Base-by-base conservation (phyloP, 2,329 filamentous ascomycete species). In the Helminthosporium solani region DNA sequence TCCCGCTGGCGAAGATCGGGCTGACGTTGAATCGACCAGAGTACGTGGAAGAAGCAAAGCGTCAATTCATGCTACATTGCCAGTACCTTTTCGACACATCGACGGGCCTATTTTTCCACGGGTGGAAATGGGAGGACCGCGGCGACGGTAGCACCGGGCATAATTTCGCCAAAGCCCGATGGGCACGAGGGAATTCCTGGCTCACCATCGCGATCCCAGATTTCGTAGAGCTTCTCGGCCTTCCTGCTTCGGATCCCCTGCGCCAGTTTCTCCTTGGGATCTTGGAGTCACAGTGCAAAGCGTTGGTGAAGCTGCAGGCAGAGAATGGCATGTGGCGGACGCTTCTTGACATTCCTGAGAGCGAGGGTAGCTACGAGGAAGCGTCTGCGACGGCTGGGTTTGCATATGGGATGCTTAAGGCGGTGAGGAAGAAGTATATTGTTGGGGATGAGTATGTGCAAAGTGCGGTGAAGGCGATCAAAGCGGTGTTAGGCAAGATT, bases 141-240 rank as follows among this genome's bases (percentile, higher is more conserved):
- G 56, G 57, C 12, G 61, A 64, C 7, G 85, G 83, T 0, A 58
- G 67, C 19, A 58, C 75, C 7, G 75, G 79, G 2, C 79, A 82
- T 56, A 81, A 82, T 54, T 82, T 81, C 54, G 79, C 78, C 2
- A 57, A 72, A 40, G 79, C 78, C 7, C 67, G 77, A 28, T 82
- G 79, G 79, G 79, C 78, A 11, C 67, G 79, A n/a, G 79, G 79
- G 15, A 88, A 88, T 63, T 79, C 77, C 50, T 92, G 88, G 88
- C 64, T 92, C 37, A 91, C 87, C 0, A 91, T 92, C 49, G 87
- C 83, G n/a, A 87, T 91, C 42, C 87, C 87, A 0, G 88, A 92
- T 60, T 87, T 91, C 56, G 77, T 92, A 45, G 88, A 91, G 64
- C 66, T 92, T 40, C 71, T 91, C 31, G 79, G 85, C 31, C 71